phyloP scores from a whole-genome alignment of 2,329 filamentous ascomycete genomes.

The Penicillium sp. region DNA sequence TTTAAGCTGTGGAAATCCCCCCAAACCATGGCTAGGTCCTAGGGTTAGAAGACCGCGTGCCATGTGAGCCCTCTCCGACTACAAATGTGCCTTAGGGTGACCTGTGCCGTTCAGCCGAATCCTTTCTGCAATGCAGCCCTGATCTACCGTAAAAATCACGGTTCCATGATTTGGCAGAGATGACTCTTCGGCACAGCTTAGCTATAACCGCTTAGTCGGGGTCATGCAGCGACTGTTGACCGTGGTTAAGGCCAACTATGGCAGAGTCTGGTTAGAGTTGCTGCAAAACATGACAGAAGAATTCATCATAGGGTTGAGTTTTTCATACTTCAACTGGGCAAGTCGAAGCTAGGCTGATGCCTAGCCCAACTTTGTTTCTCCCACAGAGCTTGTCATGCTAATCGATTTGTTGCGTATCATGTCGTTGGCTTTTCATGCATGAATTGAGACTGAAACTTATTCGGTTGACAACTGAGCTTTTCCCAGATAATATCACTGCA shows the following conservation, averaged over 20 bases:
- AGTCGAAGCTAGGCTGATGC: too few species aligned
- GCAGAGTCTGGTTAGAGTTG: not conserved
- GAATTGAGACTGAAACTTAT: too few species aligned
- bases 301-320: not conserved
- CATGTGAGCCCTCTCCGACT: not conserved
- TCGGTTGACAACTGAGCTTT: too few species aligned
- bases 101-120: not conserved
- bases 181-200: not conserved
- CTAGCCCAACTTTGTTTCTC: too few species aligned
- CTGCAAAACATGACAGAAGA: not conserved
- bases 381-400: too few species aligned
- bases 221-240: not conserved
- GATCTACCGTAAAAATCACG: not conserved
- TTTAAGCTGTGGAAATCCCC: not conserved
- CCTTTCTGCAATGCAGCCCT: not conserved
- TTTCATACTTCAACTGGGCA: not conserved
- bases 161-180: not conserved
- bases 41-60: not conserved
- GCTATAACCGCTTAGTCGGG: not conserved
- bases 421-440: too few species aligned
- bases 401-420: too few species aligned
- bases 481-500: too few species aligned
- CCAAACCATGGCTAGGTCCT: slow-evolving; percentile 6
- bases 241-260: not conserved
- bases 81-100: not conserved